Evolutionary conservation across 2,329 filamentous ascomycete genomes (phyloP).

Genomic region (Epichloe aotearoae): DNA sequence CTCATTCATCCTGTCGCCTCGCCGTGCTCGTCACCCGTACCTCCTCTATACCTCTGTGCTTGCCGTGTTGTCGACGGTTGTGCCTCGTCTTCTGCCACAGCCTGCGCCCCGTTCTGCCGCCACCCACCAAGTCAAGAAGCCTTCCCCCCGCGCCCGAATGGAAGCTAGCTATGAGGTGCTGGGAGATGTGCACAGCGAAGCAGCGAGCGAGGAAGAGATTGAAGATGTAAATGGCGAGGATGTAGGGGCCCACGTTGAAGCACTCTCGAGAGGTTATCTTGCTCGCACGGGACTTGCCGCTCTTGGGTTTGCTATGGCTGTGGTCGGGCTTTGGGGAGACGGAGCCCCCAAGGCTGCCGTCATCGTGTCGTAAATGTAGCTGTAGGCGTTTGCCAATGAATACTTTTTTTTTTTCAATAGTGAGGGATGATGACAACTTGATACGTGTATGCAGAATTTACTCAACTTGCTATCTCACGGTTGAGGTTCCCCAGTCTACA

Average conservation of each 20-base stretch:
- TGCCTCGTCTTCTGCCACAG: constrained; percentile 32
- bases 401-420: too few species aligned
- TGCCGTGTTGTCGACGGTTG: constrained; percentile 46
- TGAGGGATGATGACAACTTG: not conserved
- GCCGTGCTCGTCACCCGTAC: constrained; percentile 70
- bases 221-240: constrained; percentile 49
- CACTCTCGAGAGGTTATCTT: constrained; percentile 39
- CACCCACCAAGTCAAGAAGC: constrained; percentile 16
- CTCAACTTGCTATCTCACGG: not conserved
- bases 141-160: constrained; percentile 31
- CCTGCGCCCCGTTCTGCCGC: constrained; percentile 15
- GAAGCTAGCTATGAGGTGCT: constrained; percentile 63
- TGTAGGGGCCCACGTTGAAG: constrained; percentile 42
- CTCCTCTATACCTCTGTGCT: constrained; percentile 73
- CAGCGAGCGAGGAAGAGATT: constrained; percentile 36
- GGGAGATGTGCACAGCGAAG: constrained; percentile 37
- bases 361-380: constrained; percentile 17
- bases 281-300: constrained; percentile 41
- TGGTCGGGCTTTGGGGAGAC: constrained; percentile 55
- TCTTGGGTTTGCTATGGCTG: constrained; percentile 45
- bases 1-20: constrained; percentile 65
- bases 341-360: constrained; percentile 27
- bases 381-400: not conserved
- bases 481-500: not conserved
- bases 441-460: not conserved